Evolutionary conservation across 441 rosid genomes (phyloP), one percentile per base, ranked within the genome.

Genomic region (Metrosideros polymorpha): DNA sequence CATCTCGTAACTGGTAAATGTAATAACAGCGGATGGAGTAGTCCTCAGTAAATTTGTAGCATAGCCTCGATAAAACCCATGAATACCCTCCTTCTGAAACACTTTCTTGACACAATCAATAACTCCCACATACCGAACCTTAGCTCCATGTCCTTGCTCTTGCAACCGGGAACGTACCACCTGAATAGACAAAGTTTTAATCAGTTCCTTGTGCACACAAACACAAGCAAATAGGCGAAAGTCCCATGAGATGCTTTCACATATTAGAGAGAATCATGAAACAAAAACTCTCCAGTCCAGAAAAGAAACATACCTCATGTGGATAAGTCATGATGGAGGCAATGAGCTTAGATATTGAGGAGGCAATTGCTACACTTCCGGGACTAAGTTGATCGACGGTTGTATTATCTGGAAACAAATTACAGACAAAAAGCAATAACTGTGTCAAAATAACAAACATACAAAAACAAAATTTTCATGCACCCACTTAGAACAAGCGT

Each of bases 131-230:
- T 95, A 95, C 53, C 89, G 93, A 39, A 89, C 86, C 87, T 85
- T 92, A 5, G 89, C 75, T 82, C 86, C 89, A 35, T 91, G 99
- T 54, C 99, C 98, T 90, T 97, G 99, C 91, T 97, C 99, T 91
- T 97, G 99, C 86, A 97, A 98, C 89, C 95, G 94, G 39, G 99
- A 95, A 9, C 99, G 94, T n/a, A 97, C 88, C 25, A 97, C 99
- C 98, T 97, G 92, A 82, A 82, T 39, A 86, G 85, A n/a, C 86
- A 56, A 83, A 59, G 88, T 85, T 61, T 53, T 57, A 35, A 66
- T 54, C 29, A 82, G 32, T 32, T 29, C 22, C 79, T 71, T 8
- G 42, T 7, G 27, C 27, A 32, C 49, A 27, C 15, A 39, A 75
- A 19, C 35, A 39, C 32, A 71, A 71, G 42, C 42, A 19, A 29